Evolutionary conservation across 78 protist genomes (phyloP).

Genomic region (Dictyostelium intermedium): DNA sequence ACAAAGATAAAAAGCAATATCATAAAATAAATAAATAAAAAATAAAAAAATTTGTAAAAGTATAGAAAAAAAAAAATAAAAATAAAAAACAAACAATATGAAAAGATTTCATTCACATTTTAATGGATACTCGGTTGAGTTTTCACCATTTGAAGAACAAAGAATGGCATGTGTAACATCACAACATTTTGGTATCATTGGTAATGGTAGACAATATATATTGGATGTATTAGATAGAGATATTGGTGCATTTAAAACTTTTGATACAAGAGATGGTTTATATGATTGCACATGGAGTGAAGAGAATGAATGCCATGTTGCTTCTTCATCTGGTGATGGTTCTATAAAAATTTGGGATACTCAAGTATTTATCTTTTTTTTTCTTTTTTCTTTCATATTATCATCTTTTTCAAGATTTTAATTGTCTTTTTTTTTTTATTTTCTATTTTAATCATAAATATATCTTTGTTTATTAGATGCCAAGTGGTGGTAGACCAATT

Average conservation of each 20-base stretch:
- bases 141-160: constrained; percentile 85
- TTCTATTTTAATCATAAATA: too few relatives aligned
- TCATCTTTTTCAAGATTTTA: background rate
- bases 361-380: background rate
- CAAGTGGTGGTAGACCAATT: constrained; percentile 60
- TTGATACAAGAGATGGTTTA: constrained; percentile 85
- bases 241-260: constrained; percentile 28
- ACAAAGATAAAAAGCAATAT: background rate
- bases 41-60: background rate
- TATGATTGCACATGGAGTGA: constrained; percentile 90
- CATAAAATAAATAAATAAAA: background rate
- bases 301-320: constrained; percentile 79
- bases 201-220: constrained; percentile 88
- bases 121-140: constrained; percentile 81
- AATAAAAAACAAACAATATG: constrained; percentile 27
- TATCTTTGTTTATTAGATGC: background rate
- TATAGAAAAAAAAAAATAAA: background rate
- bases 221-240: constrained; percentile 44
- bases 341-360: constrained; percentile 87
- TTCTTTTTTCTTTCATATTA: background rate
- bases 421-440: background rate
- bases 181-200: constrained; percentile 89
- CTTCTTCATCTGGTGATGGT: constrained; percentile 88
- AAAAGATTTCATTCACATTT: constrained; percentile 77
- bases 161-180: constrained; percentile 87